phyloP scores from a whole-genome alignment of 768 basidiomycete genomes.

The Wakefieldia striispora region DNA sequence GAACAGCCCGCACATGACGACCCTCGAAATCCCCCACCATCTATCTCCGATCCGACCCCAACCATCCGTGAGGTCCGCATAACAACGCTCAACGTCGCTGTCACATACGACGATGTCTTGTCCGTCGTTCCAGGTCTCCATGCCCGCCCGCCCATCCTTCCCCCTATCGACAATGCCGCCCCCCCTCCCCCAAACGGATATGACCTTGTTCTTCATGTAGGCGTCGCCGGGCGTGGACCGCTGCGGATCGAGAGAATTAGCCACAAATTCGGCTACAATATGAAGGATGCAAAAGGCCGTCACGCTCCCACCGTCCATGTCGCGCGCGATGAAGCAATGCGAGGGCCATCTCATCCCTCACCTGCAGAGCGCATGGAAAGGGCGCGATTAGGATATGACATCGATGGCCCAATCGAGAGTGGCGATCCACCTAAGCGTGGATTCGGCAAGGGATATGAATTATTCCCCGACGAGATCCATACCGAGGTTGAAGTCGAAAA shows the following conservation, averaged over 20 bases:
- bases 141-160: slow-evolving; percentile 51
- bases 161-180: slow-evolving; percentile 39
- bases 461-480: slow-evolving; percentile 35
- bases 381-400: slow-evolving; percentile 28
- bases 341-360: slow-evolving; percentile 21
- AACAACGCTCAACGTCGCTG: slow-evolving; percentile 55
- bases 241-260: slow-evolving; percentile 62
- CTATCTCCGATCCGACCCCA: slow-evolving; percentile 4
- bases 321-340: slow-evolving; percentile 22
- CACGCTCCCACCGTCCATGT: slow-evolving; percentile 47
- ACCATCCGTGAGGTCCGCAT: slow-evolving; percentile 51
- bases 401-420: slow-evolving; percentile 26
- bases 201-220: slow-evolving; percentile 71
- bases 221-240: slow-evolving; percentile 62
- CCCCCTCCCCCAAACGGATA: slow-evolving; percentile 48
- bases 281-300: slow-evolving; percentile 61
- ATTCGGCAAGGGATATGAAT: slow-evolving; percentile 36
- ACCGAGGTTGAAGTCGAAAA: slow-evolving; percentile 37
- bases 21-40: slow-evolving; percentile 1
- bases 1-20: slow-evolving; percentile 20
- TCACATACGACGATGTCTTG: slow-evolving; percentile 57
- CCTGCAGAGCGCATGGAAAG: slow-evolving; percentile 29
- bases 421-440: slow-evolving; percentile 34
- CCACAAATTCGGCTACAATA: slow-evolving; percentile 67
- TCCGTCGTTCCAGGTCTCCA: slow-evolving; percentile 57